A percentile compares a stretch with the other conserved stretches of the same genome.
These are phyloP conservation scores for Plasmodium reichenowi DNA, from an alignment of 169 alveolate genomes.

Conservation along the genomic window DNA sequence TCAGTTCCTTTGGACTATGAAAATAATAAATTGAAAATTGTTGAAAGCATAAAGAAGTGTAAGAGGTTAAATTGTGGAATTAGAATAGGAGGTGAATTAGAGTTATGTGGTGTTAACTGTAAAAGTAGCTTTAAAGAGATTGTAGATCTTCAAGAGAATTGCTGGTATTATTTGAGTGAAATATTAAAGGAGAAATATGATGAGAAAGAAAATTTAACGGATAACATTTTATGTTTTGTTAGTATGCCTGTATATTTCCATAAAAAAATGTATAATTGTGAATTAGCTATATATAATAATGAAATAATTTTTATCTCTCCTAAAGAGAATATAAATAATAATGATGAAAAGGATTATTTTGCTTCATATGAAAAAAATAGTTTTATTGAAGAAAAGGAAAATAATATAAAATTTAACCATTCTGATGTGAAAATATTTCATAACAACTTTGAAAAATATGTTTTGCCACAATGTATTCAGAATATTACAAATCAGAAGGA, in stretches of 20 bases:
- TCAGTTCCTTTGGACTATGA: constrained; percentile 65
- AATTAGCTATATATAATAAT: constrained; percentile 40
- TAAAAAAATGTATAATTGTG: constrained; percentile 47
- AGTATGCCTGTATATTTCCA: constrained; percentile 75
- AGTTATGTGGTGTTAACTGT: constrained; percentile 70
- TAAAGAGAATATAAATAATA: constrained; percentile 30
- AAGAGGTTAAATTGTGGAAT: constrained; percentile 47
- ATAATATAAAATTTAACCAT: background rate
- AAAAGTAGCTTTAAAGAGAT: constrained; percentile 68
- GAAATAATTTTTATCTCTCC: constrained; percentile 62
- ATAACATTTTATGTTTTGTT: constrained; percentile 55
- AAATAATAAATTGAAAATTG: constrained; percentile 35
- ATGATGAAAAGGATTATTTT: constrained; percentile 34
- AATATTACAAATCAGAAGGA: constrained; percentile 61
- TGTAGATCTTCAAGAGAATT: constrained; percentile 62
- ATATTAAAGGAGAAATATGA: constrained; percentile 44
- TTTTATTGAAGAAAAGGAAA: background rate
- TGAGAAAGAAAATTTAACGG: constrained; percentile 8
- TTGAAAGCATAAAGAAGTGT: constrained; percentile 69
- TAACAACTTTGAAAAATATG: constrained; percentile 11
- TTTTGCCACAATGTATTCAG: constrained; percentile 42
- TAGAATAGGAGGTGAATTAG: constrained; percentile 72
- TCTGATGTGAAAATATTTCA: constrained; percentile 1
- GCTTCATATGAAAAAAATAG: background rate
- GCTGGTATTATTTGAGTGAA: constrained; percentile 56